A percentile compares a stretch with the other conserved stretches of the same genome.
Evolutionary conservation across 139 green algal species (phyloP).

Genomic region (Chlamydomonas sp.): DNA sequence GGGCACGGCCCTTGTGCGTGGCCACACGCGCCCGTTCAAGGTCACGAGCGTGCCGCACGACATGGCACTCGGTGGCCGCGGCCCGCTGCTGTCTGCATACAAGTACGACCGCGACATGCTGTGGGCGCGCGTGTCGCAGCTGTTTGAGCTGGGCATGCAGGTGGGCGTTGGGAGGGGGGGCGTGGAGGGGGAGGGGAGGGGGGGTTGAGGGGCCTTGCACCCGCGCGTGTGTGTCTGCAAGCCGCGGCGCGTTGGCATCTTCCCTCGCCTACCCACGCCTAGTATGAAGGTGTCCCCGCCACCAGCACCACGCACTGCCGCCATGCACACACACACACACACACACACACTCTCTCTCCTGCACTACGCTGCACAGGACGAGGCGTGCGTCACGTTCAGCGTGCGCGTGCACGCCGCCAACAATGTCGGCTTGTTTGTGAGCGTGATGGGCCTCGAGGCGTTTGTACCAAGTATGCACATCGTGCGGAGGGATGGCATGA

Average conservation of each 20-base stretch:
- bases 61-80: slow-evolving; percentile 2
- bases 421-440: background rate
- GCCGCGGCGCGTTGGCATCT: too few species aligned
- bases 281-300: too few species aligned
- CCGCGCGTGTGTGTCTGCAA: too few species aligned
- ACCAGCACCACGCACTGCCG: too few species aligned
- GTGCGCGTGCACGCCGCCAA: too few species aligned
- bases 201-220: too few species aligned
- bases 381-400: too few species aligned
- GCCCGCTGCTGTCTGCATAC: slow-evolving; percentile 15
- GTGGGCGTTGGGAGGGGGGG: background rate
- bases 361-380: too few species aligned
- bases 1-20: background rate
- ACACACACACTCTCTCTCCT: too few species aligned
- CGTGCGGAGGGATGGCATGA: background rate
- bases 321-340: too few species aligned
- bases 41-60: background rate
- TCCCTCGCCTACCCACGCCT: too few species aligned
- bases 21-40: slow-evolving; percentile 13
- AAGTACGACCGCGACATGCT: slow-evolving; percentile 14
- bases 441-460: background rate
- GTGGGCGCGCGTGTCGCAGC: slow-evolving; percentile 9
- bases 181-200: too few species aligned
- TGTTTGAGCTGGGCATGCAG: slow-evolving; percentile 8
- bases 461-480: slow-evolving; percentile 3